phyloP scores from a whole-genome alignment of 2,329 filamentous ascomycete species.

The Atkinsonella texensis region DNA sequence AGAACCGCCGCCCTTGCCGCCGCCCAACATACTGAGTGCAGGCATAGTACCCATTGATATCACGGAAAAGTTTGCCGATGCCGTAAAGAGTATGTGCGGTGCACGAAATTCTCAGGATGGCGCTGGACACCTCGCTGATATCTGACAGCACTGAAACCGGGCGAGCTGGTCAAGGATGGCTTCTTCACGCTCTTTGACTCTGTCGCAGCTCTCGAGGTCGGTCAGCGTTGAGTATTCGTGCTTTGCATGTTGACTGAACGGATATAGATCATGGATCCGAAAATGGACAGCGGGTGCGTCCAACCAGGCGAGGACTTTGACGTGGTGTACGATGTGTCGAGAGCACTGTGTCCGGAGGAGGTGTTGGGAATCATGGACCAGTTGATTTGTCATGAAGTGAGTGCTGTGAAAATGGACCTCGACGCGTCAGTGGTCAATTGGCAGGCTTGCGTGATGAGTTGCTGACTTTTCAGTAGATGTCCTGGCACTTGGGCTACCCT shows the following conservation, averaged over 20 bases:
- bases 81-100: slow-evolving; percentile 36
- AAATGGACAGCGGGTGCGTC: slow-evolving; percentile 93
- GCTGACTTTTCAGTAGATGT: slow-evolving; percentile 48
- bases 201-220: slow-evolving; percentile 70
- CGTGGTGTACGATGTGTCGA: slow-evolving; percentile 65
- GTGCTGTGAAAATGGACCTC: slow-evolving; percentile 6
- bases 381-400: slow-evolving; percentile 74
- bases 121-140: slow-evolving; percentile 14
- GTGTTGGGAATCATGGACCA: slow-evolving; percentile 91
- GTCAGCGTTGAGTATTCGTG: slow-evolving; percentile 7
- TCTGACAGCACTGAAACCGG: slow-evolving; percentile 55
- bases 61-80: slow-evolving; percentile 41
- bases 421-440: background rate
- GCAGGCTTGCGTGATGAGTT: too few species aligned
- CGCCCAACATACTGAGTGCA: slow-evolving; percentile 29
- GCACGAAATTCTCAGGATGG: background rate
- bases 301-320: slow-evolving; percentile 70
- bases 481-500: slow-evolving; percentile 93
- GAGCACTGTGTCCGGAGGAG: slow-evolving; percentile 59
- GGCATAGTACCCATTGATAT: slow-evolving; percentile 47
- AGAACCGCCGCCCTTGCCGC: slow-evolving; percentile 21
- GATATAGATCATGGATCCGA: slow-evolving; percentile 90
- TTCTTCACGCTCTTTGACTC: slow-evolving; percentile 90
- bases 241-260: background rate
- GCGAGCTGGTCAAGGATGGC: slow-evolving; percentile 86